These are phyloP conservation scores for Aphanocladium album DNA, from an alignment of 2,329 filamentous ascomycete genomes.

Conservation along the genomic window DNA sequence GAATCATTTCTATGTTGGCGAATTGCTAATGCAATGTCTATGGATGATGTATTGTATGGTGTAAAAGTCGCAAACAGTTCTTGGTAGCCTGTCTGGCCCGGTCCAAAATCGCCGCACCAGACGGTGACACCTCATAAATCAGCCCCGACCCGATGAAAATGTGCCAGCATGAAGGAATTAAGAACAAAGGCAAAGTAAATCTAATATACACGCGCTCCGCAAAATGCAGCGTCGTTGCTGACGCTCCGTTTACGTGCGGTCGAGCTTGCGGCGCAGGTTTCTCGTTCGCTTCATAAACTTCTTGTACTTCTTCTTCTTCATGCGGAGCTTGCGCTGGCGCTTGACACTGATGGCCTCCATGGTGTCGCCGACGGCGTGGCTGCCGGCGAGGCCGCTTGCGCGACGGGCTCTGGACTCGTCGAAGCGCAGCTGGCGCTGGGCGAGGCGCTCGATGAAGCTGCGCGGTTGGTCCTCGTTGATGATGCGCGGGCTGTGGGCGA, in stretches of 20 bases:
- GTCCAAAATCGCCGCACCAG: not conserved
- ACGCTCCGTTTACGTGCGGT: slow-evolving; percentile 46
- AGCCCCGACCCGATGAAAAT: slow-evolving; percentile 1
- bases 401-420: slow-evolving; percentile 47
- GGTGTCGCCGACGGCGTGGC: not conserved
- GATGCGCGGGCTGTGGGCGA: slow-evolving; percentile 56
- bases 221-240: not conserved
- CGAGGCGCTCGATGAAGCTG: slow-evolving; percentile 68
- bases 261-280: slow-evolving; percentile 80
- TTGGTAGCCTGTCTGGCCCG: not conserved
- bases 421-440: slow-evolving; percentile 56
- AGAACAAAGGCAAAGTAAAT: slow-evolving; percentile 9
- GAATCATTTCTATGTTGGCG: slow-evolving; percentile 9
- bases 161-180: slow-evolving; percentile 3
- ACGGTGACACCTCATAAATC: slow-evolving; percentile 1
- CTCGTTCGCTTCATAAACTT: slow-evolving; percentile 93
- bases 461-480: slow-evolving; percentile 43
- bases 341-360: slow-evolving; percentile 88
- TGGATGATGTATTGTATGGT: not conserved
- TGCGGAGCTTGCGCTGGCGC: slow-evolving; percentile 89
- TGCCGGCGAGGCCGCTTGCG: slow-evolving; percentile 19
- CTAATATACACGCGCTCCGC: slow-evolving; percentile 10
- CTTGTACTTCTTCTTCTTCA: slow-evolving; percentile 99
- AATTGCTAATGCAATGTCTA: slow-evolving; percentile 11
- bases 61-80: slow-evolving; percentile 7